phyloP scores from a whole-genome alignment of 2,329 filamentous ascomycete genomes.

The Penicillium sp. region DNA sequence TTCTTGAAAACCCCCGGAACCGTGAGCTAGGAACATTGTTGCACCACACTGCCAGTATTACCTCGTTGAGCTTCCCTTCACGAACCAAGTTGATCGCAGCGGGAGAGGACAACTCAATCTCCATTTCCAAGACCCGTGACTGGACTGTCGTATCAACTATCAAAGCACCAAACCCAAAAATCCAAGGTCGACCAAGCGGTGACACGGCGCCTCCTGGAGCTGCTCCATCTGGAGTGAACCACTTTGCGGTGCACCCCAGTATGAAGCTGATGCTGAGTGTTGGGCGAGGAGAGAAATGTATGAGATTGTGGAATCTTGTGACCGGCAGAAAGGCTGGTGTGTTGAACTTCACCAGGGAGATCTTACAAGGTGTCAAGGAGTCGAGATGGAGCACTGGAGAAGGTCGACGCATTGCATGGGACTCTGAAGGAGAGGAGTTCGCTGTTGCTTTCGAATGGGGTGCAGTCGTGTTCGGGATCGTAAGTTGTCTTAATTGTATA shows the following conservation, averaged over 20 bases:
- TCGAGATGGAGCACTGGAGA: constrained; percentile 75
- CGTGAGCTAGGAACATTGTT: constrained; percentile 81
- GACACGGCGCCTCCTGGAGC: constrained; percentile 82
- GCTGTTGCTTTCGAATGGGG: constrained; percentile 86
- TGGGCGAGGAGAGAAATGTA: constrained; percentile 81
- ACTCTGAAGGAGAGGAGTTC: constrained; percentile 73
- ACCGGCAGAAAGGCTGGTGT: constrained; percentile 95
- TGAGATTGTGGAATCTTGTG: constrained; percentile 94
- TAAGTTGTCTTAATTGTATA: constrained; percentile 30
- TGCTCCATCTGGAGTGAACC: constrained; percentile 83
- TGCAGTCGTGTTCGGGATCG: constrained; percentile 77
- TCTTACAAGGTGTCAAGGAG: constrained; percentile 74
- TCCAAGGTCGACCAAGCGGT: constrained; percentile 75
- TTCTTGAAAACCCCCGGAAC: constrained; percentile 82
- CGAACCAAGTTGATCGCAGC: constrained; percentile 83
- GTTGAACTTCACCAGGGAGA: constrained; percentile 73
- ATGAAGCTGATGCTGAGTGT: constrained; percentile 97
- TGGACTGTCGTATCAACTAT: constrained; percentile 85
- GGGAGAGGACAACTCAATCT: constrained; percentile 87
- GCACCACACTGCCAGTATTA: constrained; percentile 82
- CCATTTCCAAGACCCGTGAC: constrained; percentile 81
- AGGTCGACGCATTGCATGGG: constrained; percentile 79
- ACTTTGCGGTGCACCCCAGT: constrained; percentile 92
- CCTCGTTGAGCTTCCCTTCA: constrained; percentile 75
- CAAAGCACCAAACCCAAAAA: constrained; percentile 81